phyloP scores from a whole-genome alignment of 75 land plant species.

The Pinus tabuliformis region DNA sequence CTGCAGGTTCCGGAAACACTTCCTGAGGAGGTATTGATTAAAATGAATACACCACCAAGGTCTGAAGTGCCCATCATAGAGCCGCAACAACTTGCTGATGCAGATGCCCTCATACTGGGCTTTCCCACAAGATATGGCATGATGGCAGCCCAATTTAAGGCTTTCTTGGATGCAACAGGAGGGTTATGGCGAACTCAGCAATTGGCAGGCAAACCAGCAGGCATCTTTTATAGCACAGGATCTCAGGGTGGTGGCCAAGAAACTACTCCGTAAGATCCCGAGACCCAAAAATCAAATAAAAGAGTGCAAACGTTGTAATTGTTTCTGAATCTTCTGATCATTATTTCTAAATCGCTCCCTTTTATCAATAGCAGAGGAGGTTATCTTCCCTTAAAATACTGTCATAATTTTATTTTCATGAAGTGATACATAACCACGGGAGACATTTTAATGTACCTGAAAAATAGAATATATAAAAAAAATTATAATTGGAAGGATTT shows the following conservation, averaged over 20 bases:
- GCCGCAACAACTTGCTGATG: constrained; percentile 30
- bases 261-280: constrained; percentile 36
- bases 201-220: constrained; percentile 48
- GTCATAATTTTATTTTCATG: neutral
- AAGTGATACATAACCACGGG: neutral
- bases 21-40: constrained; percentile 29
- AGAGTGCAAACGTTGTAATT: neutral
- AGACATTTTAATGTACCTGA: neutral
- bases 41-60: constrained; percentile 43
- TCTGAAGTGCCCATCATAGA: constrained; percentile 39
- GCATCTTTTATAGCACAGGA: constrained; percentile 42
- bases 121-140: constrained; percentile 49
- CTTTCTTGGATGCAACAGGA: constrained; percentile 46
- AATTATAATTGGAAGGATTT: neutral
- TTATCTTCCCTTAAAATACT: neutral
- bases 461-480: neutral
- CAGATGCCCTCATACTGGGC: constrained; percentile 43
- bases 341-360: neutral
- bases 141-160: constrained; percentile 60
- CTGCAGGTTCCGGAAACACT: constrained; percentile 44
- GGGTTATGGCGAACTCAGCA: constrained; percentile 37
- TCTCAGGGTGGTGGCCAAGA: constrained; percentile 52
- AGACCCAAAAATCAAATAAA: neutral
- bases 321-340: neutral
- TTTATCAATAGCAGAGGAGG: neutral